phyloP scores from a whole-genome alignment of 495 filamentous ascomycete species.

The Aspergillus saccharolyticus region DNA sequence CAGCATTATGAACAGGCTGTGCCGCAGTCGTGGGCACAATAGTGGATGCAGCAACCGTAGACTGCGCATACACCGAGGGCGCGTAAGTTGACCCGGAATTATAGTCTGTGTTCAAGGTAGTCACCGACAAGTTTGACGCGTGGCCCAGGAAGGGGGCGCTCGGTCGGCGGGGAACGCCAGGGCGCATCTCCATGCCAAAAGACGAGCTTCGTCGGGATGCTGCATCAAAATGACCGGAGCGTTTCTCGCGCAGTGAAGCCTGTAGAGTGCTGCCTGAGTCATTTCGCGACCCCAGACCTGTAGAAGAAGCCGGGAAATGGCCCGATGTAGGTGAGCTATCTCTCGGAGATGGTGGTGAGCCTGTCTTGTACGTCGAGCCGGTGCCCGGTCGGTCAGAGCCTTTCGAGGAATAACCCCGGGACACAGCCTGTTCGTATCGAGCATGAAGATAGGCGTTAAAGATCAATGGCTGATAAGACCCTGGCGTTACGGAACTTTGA shows the following conservation, averaged over 20 bases:
- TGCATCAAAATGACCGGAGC: slow-evolving; percentile 89
- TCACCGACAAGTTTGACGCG: slow-evolving; percentile 74
- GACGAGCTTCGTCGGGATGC: slow-evolving; percentile 83
- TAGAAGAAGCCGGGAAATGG: slow-evolving; percentile 69
- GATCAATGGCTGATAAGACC: slow-evolving; percentile 48
- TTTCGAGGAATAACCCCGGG: slow-evolving; percentile 43
- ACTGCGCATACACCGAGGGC: slow-evolving; percentile 92
- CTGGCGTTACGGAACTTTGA: slow-evolving; percentile 50
- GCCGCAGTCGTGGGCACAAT: slow-evolving; percentile 88
- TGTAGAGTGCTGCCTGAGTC: slow-evolving; percentile 87
- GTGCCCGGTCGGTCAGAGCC: slow-evolving; percentile 75
- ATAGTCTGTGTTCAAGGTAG: slow-evolving; percentile 70
- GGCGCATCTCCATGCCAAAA: slow-evolving; percentile 71
- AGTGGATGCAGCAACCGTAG: slow-evolving; percentile 95
- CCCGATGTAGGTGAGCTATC: slow-evolving; percentile 72
- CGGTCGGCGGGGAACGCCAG: slow-evolving; percentile 62
- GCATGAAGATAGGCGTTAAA: slow-evolving; percentile 90
- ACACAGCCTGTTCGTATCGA: slow-evolving; percentile 52
- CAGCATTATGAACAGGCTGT: slow-evolving; percentile 80
- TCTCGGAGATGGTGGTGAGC: slow-evolving; percentile 74
- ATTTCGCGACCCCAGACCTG: slow-evolving; percentile 72
- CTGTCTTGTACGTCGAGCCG: slow-evolving; percentile 63
- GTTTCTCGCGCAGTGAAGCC: slow-evolving; percentile 82
- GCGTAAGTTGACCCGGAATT: slow-evolving; percentile 79
- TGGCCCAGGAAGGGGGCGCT: slow-evolving; percentile 83